phyloP scores from a whole-genome alignment of 2,329 filamentous ascomycete species.

The Huntiella decipiens region DNA sequence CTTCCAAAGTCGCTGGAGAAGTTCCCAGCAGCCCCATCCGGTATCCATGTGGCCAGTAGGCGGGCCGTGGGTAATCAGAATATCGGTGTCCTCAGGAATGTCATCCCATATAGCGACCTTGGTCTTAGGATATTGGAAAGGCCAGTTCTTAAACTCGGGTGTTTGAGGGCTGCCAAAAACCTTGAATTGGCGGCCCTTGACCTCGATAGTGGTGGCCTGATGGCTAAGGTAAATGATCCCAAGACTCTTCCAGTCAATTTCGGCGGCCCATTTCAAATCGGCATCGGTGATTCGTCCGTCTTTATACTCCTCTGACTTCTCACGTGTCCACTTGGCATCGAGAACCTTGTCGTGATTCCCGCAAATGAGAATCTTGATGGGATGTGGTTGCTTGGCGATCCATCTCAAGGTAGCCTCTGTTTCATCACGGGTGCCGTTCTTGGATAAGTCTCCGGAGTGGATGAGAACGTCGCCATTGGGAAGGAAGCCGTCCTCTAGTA shows the following conservation, averaged over 20 bases:
- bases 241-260: neutral
- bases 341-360: slow-evolving; percentile 27
- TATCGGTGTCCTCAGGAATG: slow-evolving; percentile 17
- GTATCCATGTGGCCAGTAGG: slow-evolving; percentile 21
- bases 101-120: slow-evolving; percentile 14
- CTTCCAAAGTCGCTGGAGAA: slow-evolving; percentile 11
- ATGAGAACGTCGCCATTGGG: slow-evolving; percentile 26
- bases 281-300: neutral
- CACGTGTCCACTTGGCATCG: slow-evolving; percentile 11
- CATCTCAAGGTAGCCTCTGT: slow-evolving; percentile 55
- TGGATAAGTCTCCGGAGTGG: slow-evolving; percentile 29
- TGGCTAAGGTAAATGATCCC: slow-evolving; percentile 60
- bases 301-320: neutral
- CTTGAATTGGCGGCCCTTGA: slow-evolving; percentile 1
- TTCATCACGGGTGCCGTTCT: slow-evolving; percentile 45
- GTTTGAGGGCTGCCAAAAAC: slow-evolving; percentile 17
- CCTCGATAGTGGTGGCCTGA: slow-evolving; percentile 24
- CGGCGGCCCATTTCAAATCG: neutral
- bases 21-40: slow-evolving; percentile 16
- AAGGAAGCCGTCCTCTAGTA: slow-evolving; percentile 15
- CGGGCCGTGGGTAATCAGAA: slow-evolving; percentile 23
- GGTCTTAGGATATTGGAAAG: slow-evolving; percentile 22
- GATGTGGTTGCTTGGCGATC: slow-evolving; percentile 35
- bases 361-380: slow-evolving; percentile 25
- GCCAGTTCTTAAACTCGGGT: slow-evolving; percentile 20